Percentiles rank a stretch among this genome's conserved stretches.
Evolutionary conservation across 2,329 filamentous ascomycete species (phyloP).

Genomic region (Trichoderma sp.): DNA sequence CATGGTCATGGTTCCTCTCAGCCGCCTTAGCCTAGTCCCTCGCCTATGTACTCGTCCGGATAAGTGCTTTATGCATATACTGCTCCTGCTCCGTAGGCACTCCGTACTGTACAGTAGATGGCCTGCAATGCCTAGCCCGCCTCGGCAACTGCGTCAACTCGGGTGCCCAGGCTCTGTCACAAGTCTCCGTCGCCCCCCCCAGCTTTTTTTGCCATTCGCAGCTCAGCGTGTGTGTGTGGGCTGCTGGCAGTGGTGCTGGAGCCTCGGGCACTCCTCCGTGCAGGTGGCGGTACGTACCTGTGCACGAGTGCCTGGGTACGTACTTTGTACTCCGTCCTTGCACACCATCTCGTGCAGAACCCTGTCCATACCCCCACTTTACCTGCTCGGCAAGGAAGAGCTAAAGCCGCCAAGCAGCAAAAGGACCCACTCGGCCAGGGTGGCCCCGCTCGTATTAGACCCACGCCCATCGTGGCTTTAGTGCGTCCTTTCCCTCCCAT

Average conservation of each 20-base stretch:
- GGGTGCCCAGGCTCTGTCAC: neutral
- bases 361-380: neutral
- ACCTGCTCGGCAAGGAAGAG: constrained; percentile 6
- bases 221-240: constrained; percentile 12
- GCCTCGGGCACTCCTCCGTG: constrained; percentile 14
- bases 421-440: constrained; percentile 19
- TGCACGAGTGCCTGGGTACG: neutral
- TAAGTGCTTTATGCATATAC: neutral
- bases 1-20: neutral
- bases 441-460: constrained; percentile 27
- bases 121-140: neutral
- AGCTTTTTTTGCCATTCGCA: constrained; percentile 6
- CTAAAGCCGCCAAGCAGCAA: constrained; percentile 11
- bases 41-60: neutral
- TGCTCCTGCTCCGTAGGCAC: too few relatives aligned
- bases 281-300: neutral
- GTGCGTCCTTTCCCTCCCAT: constrained; percentile 37
- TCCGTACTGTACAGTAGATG: too few relatives aligned
- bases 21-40: constrained; percentile 1
- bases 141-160: constrained; percentile 7
- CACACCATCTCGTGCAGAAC: neutral
- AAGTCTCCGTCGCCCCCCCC: neutral
- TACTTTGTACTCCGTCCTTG: neutral
- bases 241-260: neutral
- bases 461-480: constrained; percentile 32